Conservation (phyloP, 139 green algal genomes). For the Picocystis salinarum region DNA sequence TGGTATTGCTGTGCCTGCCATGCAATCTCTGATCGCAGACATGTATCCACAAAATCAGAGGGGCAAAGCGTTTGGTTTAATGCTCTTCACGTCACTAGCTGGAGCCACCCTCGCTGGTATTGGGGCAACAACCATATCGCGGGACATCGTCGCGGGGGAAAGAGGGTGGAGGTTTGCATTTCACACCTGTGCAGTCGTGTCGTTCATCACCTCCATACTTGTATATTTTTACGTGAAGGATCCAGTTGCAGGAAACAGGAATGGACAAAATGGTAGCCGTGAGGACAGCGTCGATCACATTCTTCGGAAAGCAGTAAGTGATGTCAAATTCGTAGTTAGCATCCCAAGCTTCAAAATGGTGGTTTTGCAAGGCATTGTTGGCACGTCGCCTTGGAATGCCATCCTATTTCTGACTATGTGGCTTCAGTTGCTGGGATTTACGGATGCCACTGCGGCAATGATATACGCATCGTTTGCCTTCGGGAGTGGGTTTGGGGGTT, state of each 20-base stretch:
- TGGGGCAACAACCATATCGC: conserved; percentile 35
- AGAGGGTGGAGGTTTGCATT: conserved; percentile 52
- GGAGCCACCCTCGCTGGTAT: conserved; percentile 33
- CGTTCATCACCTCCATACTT: conserved; percentile 13
- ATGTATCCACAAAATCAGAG: conserved; percentile 18
- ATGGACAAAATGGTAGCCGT: conserved; percentile 4
- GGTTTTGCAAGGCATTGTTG: conserved; percentile 58
- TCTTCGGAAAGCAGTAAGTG: too few species aligned
- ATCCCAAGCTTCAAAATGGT: conserved; percentile 24
- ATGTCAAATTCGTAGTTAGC: too few species aligned
- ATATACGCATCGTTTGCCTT: conserved; percentile 25
- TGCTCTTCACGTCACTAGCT: conserved; percentile 29
- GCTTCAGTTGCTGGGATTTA: conserved; percentile 69
- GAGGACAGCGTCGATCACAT: too few species aligned
- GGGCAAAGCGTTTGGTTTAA: conserved; percentile 38
- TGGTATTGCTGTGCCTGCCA: conserved; percentile 24
- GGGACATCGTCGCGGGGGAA: conserved; percentile 10
- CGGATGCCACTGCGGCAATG: conserved; percentile 9
- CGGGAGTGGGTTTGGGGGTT: conserved; percentile 25
- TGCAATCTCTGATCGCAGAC: conserved; percentile 42
- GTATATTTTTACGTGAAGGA: conserved; percentile 7
- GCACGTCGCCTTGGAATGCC: conserved; percentile 65
- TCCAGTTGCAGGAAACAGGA: conserved; percentile 2
- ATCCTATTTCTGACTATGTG: conserved; percentile 67
- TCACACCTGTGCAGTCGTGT: conserved; percentile 23